Evolutionary conservation across 345 rosid species (phyloP), one percentile per base, ranked within the genome.

Genomic region (Kernera saxatilis): DNA sequence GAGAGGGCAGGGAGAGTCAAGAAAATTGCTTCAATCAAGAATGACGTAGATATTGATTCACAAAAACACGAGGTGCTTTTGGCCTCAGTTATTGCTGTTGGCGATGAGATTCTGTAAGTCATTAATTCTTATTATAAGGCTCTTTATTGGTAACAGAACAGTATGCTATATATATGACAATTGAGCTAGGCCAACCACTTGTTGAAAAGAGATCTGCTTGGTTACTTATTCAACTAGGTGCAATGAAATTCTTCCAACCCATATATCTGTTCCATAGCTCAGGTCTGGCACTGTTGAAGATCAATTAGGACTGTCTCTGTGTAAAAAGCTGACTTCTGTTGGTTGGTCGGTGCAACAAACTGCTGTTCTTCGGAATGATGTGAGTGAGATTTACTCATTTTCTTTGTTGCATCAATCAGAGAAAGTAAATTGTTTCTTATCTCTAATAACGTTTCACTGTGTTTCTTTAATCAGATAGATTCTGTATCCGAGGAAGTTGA

Each of bases 41-140:
- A 77, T 51, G 83, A 80, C 70, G 66, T 77, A 73, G 82, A 70
- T 19, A 64, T 56, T 45, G 84, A 69, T 67, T 73, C 87, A 33
- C 70, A 70, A 56, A 78, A 78, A 51, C 79, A 77, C 44, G 76
- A 86, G 80, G 79, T 73, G 73, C 82, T 82, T 55, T 77, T 79
- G 53, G 90, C 89, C 60, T 84, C 99, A 19, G 84, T 77, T 18
- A 87, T 94, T 63, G 85, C 87, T 57, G 96, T 94, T 26, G 98
- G 98, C 10, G 97, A 94, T 84, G 99, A 94, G 96, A 87, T 94
- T 82, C 87, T 94, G 99, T 94, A 91, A 84, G 99, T 86, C 80
- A 25, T 4, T 53, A 35, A 56, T 37, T 64, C 64, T 76, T 57
- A 26, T 22, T n/a, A 27, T 44, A n/a, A 3, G 74, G 41, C 33